Evolutionary conservation across 176 grass and related monocot species (phyloP), one percentile per base, ranked within the genome.

Genomic region (Musa beccarii): DNA sequence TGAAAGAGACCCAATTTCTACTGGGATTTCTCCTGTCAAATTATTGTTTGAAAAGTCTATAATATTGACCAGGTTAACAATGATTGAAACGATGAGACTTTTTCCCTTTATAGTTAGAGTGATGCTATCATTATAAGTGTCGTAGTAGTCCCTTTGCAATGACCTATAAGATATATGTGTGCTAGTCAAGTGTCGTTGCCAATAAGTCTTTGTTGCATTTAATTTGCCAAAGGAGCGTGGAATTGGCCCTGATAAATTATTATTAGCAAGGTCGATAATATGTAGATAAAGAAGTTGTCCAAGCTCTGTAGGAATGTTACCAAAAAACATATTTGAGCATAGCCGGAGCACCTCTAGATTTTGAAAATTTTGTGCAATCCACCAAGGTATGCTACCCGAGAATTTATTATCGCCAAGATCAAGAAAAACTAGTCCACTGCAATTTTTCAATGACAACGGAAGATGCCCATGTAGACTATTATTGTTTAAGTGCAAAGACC

Each of bases 231-330:
- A 68, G 16, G 50, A 68, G 2, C 15, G 13, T 55, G 22, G 23
- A 29, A 78, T 29, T 9, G 9, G 3, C 0, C 62, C 75, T 0
- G 56, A 54, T 25, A 78, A 11, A 2, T 68, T 53, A 49, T 68
- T 84, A 26, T 55, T 53, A 5, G 76, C 43, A 65, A 83, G 66
- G 61, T 78, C 81, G 12, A 83, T 26, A 11, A 84, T 25, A 23
- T 67, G 76, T 22, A 84, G 82, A 11, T 4, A 17, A 0, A 14
- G 11, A n/a, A 83, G 26, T 52, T 72, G 5, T 56, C 64, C 59
- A 16, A 77, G 11, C 7, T 66, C 2, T 0, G 11, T 0, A 25
- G 59, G 75, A 77, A 77, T 66, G 16, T 25, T 15, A 1, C 43
- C 20, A 0, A 3, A 13, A 23, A 77, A 77, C 22, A 16, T 66